Conservation (phyloP, 2,329 filamentous ascomycete species). For the Coniella vitis region DNA sequence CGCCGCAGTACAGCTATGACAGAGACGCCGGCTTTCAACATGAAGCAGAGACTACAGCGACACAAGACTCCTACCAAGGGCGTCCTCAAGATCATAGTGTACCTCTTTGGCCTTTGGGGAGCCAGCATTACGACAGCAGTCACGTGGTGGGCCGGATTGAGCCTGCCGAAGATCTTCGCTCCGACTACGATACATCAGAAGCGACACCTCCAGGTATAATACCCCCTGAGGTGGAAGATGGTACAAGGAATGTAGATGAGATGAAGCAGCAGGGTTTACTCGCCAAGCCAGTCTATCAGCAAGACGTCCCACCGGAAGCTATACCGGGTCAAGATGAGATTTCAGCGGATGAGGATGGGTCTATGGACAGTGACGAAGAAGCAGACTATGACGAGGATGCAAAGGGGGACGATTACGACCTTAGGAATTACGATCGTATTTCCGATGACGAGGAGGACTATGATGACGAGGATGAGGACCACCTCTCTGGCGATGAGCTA, state of each 20-base stretch:
- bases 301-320: conserved; percentile 10
- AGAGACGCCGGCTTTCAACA: conserved; percentile 25
- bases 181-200: conserved; percentile 1
- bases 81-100: conserved; percentile 11
- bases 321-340: conserved; percentile 8
- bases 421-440: conserved; percentile 23
- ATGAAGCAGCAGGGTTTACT: conserved; percentile 12
- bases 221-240: conserved; percentile 14
- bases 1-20: neutral
- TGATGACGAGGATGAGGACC: conserved; percentile 13
- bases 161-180: conserved; percentile 6
- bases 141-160: conserved; percentile 10
- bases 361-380: conserved; percentile 20
- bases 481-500: conserved; percentile 14
- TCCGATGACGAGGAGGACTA: conserved; percentile 24
- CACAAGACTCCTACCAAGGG: neutral
- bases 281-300: conserved; percentile 9
- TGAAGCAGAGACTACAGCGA: conserved; percentile 14
- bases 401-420: conserved; percentile 25
- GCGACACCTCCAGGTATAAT: conserved; percentile 9
- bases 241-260: conserved; percentile 12
- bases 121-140: conserved; percentile 5
- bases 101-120: conserved; percentile 12
- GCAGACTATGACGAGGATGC: conserved; percentile 24
- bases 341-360: conserved; percentile 20